phyloP scores from a whole-genome alignment of 2,329 filamentous ascomycete genomes.

The Trichoderma atrobrunneum region DNA sequence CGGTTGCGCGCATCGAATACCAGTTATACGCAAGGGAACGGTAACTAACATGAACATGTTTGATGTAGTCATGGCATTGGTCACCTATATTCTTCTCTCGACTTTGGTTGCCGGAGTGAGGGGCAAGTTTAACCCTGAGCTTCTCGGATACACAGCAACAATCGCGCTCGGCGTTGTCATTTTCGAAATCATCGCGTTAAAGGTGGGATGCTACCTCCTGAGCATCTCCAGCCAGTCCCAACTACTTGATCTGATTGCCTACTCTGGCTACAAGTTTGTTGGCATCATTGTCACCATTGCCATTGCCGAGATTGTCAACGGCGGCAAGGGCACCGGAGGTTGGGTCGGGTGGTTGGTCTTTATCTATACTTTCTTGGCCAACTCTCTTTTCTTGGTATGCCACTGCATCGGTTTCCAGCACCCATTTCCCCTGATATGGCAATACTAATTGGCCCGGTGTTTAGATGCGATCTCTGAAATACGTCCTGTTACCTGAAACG shows the following conservation, averaged over 20 bases:
- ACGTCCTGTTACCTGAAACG: slow-evolving; percentile 87
- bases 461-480: slow-evolving; percentile 89
- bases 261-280: slow-evolving; percentile 98
- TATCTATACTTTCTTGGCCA: slow-evolving; percentile 86
- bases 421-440: neutral
- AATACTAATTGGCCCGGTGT: slow-evolving; percentile 11
- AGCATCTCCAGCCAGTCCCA: slow-evolving; percentile 94
- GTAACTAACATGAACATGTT: slow-evolving; percentile 24
- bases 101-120: slow-evolving; percentile 85
- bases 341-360: slow-evolving; percentile 90
- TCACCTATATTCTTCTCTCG: slow-evolving; percentile 94
- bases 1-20: slow-evolving; percentile 22
- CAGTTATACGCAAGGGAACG: neutral
- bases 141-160: slow-evolving; percentile 85
- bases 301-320: slow-evolving; percentile 72
- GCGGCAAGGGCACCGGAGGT: slow-evolving; percentile 76
- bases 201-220: slow-evolving; percentile 88
- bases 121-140: slow-evolving; percentile 89
- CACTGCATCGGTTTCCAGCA: slow-evolving; percentile 19
- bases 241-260: slow-evolving; percentile 88
- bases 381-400: slow-evolving; percentile 88
- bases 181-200: slow-evolving; percentile 85
- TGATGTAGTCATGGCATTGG: slow-evolving; percentile 77
- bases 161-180: slow-evolving; percentile 79
- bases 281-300: slow-evolving; percentile 89